These are phyloP conservation scores for Pseudomonodictys pantanalensis DNA, from an alignment of 495 filamentous ascomycete genomes.

Conservation along the genomic window DNA sequence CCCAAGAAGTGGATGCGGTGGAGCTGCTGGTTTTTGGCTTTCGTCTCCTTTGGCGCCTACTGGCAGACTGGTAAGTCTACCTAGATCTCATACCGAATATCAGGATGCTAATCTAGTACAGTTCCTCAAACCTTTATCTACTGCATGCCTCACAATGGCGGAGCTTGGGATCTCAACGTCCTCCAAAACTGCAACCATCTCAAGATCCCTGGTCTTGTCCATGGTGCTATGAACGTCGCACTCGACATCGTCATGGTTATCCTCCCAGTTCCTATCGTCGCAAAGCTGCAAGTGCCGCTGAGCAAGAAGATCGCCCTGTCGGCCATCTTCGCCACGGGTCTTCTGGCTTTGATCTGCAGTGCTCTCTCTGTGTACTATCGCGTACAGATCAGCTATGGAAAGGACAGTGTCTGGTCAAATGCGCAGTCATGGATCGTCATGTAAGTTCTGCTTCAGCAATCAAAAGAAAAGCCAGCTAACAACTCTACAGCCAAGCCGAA, in stretches of 20 bases:
- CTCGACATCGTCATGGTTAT: background rate
- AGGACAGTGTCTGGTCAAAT: background rate
- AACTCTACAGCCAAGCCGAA: conserved; percentile 1
- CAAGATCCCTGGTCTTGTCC: background rate
- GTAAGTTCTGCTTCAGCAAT: background rate
- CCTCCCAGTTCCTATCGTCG: conserved; percentile 1
- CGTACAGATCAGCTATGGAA: background rate
- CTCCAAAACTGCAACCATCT: background rate
- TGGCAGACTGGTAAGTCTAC: no score
- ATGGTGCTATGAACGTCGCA: conserved; percentile 1
- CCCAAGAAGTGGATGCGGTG: no score
- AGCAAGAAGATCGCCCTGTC: conserved; percentile 9
- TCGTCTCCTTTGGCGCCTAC: no score
- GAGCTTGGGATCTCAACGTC: background rate
- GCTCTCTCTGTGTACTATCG: background rate
- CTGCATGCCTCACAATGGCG: conserved; percentile 1
- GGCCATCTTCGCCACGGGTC: conserved; percentile 7
- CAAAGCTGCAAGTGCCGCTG: conserved; percentile 2
- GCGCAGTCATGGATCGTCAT: conserved; percentile 7
- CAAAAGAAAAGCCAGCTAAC: background rate
- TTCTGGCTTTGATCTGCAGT: conserved; percentile 1
- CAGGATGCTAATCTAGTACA: background rate
- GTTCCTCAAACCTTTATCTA: background rate
- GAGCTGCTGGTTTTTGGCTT: no score
- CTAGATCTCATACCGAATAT: no score